Evolutionary conservation across 306 rosid species (phyloP), one percentile per base, ranked within the genome.

Genomic region (Prunus padus): DNA sequence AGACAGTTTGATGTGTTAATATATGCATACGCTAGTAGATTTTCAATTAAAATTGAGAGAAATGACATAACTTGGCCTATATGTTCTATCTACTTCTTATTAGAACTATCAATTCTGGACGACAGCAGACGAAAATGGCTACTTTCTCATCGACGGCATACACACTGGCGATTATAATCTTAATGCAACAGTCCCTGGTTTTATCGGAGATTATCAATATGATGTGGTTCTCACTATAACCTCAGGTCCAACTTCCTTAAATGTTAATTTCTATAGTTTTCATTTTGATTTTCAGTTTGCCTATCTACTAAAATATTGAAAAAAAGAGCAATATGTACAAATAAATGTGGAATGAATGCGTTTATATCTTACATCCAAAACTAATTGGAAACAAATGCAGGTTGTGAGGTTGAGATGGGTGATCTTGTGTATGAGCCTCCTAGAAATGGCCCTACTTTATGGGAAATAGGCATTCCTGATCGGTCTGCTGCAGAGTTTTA

Each of bases 381-480:
- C 42, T 37, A 37, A 6, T 37, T 37, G 42, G 42, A 37, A 59
- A 12, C 31, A 28, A 71, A 76, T 67, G 52, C 82, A 94, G 98
- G 91, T 28, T 8, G 76, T 77, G 79, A 69, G 23, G 82, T 87
- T 64, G 88, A 86, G 18, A 70, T 84, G 33, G 97, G 88, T 56
- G 88, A 89, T 57, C 77, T 92, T 74, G 87, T 87, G 1, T 89
- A 87, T 80, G 89, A 95, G 55, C 91, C 98, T 19, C 97, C 91
- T 49, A 95, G 98, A 90, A 85, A 83, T 79, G 98, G 98, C 1
- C 96, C 91, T 30, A 95, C 98, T n/a, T 52, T 90, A 23, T 95
- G 98, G 98, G 98, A 95, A 90, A 95, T 95, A 67, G 97, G 98
- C 76, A 81, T 86, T 20, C 97, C 98, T 9, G 96, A 95, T 71